phyloP scores from a whole-genome alignment of 2,329 filamentous ascomycete species.

The Ploettnerulaceae sp. region DNA sequence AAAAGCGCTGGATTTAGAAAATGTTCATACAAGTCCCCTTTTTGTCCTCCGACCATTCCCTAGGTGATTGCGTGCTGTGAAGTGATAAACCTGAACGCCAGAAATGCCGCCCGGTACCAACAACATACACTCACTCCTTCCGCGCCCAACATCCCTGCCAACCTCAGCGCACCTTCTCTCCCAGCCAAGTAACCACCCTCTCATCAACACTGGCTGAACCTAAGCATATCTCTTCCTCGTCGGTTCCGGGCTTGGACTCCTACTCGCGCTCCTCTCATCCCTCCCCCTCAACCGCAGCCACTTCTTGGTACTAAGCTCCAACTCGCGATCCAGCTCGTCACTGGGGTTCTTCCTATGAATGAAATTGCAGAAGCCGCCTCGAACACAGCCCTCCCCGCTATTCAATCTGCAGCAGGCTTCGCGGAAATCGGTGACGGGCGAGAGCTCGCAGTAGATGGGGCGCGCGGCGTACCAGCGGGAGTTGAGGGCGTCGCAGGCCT shows the following conservation, averaged over 20 bases:
- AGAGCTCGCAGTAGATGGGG: constrained; percentile 97
- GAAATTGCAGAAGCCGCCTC: constrained; percentile 98
- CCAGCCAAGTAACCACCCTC: not conserved
- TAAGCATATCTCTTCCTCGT: constrained; percentile 59
- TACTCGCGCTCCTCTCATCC: constrained; percentile 74
- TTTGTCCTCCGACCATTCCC: not conserved
- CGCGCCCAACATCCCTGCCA: not conserved
- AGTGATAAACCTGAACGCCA: constrained; percentile 19
- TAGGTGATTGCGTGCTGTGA: not conserved
- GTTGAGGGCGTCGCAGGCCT: constrained; percentile 91
- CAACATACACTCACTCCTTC: not conserved
- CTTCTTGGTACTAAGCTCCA: constrained; percentile 89
- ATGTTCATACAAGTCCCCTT: not conserved
- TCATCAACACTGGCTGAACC: not conserved
- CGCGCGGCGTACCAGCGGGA: constrained; percentile 93
- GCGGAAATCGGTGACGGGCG: constrained; percentile 94
- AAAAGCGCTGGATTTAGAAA: too few relatives aligned
- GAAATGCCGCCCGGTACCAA: constrained; percentile 9
- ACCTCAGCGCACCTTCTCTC: not conserved
- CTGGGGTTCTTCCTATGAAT: constrained; percentile 96
- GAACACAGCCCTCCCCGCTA: constrained; percentile 88
- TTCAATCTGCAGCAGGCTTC: constrained; percentile 97
- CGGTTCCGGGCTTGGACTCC: constrained; percentile 84
- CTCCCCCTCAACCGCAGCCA: constrained; percentile 83
- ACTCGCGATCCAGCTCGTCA: constrained; percentile 80